Evolutionary conservation across 768 basidiomycete species (phyloP), one percentile per base, ranked within the genome.

Genomic region (Boletus barrowsii): DNA sequence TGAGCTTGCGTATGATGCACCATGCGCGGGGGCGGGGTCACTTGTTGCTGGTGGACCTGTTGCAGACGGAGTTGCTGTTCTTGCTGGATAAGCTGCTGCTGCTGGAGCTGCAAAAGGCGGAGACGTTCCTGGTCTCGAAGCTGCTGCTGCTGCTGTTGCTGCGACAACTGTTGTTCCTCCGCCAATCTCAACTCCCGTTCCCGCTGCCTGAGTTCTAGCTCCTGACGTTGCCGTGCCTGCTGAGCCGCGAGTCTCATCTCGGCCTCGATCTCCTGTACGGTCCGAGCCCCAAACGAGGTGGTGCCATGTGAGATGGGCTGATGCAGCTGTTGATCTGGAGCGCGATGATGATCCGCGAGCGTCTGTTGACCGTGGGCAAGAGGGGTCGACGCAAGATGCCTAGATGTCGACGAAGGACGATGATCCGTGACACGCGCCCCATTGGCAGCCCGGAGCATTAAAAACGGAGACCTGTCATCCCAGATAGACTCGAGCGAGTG

Each of bases 391-490:
- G 54, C 46, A 36, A 64, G 54, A 42, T 67, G 65, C 53, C 62
- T 64, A 33, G 58, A 56, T 55, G 60, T 53, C 46, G 68, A 51
- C 29, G 64, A 51, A 18, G 71, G 60, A 2, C 67, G 62, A 42
- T 71, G 66, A 58, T 72, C 72, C 22, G 68, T 58, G 22, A 77
- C 66, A 57, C 80, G 79, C 59, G 67, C 63, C 48, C 84, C 82
- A 62, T 81, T 84, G 51, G 70, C 57, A 36, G 80, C 76, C 39
- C 84, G 79, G 56, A 91, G 76, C 47, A 84, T 76, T 35, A 87
- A 87, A 65, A 88, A 87, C 0, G 82, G 81, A 11, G 88, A 89
- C 67, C 81, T 87, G 74, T 91, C 86, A 49, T 88, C 85, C 90
- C 90, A 92, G 63, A 90, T 83, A 14, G 88, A 81, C 61, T 90